Evolutionary conservation across 768 basidiomycete genomes (phyloP), one percentile per base, ranked within the genome.

Genomic region (Royoungia palumana): DNA sequence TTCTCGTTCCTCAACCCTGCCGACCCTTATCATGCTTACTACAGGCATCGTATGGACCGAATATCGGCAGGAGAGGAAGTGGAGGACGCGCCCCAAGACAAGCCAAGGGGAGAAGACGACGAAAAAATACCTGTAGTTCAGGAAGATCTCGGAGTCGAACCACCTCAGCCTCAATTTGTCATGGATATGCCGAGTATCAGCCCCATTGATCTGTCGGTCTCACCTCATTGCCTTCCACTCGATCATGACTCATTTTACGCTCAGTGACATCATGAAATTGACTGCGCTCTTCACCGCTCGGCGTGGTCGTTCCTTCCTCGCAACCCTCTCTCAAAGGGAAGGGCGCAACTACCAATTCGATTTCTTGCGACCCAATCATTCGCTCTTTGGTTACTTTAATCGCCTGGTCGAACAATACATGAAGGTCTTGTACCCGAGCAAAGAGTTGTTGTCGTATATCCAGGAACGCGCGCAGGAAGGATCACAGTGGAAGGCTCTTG

Each of bases 1-100:
- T 99, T 98, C 78, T 93, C 95, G 49, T 99, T 99, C 77, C 81
- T 99, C 69, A 95, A 95, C 74, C 86, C 91, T 53, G 82, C 82
- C 41, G 96, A 99, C 77, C 92, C 96, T 56, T 99, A 96, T 74
- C 92, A 98, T 84, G 90, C 90, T 52, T 98, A 99, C 73, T 99
- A 99, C 66, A 84, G 89, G 64, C 83, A 94, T 75, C 83, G 88
- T 64, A 82, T 95, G 73, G 90, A 93, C 41, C 84, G 83, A 64
- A 81, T 93, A 54, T 72, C 80, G 44, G 81, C 81, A 7, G 93
- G 92, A 17, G 87, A 90, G 62, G 62, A 80, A 9, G 74, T 80
- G 13, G 89, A 89, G 34, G 89, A 87, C 25, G 60, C 63, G 2
- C 55, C 73, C 0, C 67, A 70, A 22, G 73, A 73, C 22, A 81